phyloP scores from a whole-genome alignment of 2,329 filamentous ascomycete species.

The Alternaria brassicicola region DNA sequence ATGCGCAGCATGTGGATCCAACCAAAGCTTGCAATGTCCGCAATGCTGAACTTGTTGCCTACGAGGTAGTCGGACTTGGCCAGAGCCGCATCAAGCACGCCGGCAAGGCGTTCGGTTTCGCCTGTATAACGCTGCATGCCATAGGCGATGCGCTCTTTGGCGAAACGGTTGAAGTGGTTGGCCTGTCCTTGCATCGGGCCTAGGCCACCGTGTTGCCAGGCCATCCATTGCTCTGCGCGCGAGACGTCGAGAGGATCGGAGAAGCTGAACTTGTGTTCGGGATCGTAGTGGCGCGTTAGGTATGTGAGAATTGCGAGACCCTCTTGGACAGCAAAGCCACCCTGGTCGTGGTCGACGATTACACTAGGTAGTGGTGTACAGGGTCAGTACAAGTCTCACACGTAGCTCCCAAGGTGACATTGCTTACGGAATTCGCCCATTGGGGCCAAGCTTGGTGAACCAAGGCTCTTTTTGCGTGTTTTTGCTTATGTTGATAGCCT shows the following conservation, averaged over 20 bases:
- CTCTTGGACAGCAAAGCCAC: constrained; percentile 60
- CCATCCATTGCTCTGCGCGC: constrained; percentile 65
- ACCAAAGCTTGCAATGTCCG: constrained; percentile 54
- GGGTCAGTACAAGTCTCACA: background rate
- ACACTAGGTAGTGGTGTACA: constrained; percentile 39
- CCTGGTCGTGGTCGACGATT: constrained; percentile 69
- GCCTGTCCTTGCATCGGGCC: constrained; percentile 53
- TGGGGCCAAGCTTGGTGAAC: constrained; percentile 68
- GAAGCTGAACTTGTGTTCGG: constrained; percentile 55
- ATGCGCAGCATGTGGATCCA: constrained; percentile 54
- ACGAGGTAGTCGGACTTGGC: constrained; percentile 52
- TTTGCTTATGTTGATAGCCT: constrained; percentile 62
- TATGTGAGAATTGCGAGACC: constrained; percentile 54
- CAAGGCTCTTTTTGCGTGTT: constrained; percentile 72
- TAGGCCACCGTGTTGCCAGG: constrained; percentile 60
- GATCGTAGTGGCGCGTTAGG: constrained; percentile 55
- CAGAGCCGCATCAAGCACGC: constrained; percentile 53
- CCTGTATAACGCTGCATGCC: constrained; percentile 55
- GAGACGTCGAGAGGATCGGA: constrained; percentile 55
- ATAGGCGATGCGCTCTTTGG: constrained; percentile 53
- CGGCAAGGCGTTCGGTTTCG: constrained; percentile 55
- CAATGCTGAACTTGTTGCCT: constrained; percentile 55
- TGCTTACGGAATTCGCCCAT: constrained; percentile 64
- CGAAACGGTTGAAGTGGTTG: constrained; percentile 51
- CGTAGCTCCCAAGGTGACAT: background rate